Percentiles rank a stretch among this genome's conserved stretches.
Evolutionary conservation across 2,329 filamentous ascomycete species (phyloP).

Genomic region (Colletotrichum tamarilloi): DNA sequence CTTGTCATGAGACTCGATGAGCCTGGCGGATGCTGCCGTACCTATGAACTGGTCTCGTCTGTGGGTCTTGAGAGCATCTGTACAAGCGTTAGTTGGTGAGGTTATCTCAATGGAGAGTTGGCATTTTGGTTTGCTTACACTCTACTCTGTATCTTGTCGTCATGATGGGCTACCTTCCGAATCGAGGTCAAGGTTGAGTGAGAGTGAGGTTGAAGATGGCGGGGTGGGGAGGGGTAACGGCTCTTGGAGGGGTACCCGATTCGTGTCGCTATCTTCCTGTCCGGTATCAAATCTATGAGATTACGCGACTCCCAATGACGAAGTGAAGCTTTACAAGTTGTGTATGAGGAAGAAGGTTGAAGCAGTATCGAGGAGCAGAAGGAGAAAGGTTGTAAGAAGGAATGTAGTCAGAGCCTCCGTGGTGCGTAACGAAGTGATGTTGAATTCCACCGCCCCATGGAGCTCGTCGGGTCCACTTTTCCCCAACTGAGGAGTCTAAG

Average conservation of each 20-base stretch:
- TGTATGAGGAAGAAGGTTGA: neutral
- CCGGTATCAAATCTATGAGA: neutral
- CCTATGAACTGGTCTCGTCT: conserved; percentile 89
- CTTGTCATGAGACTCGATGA: neutral
- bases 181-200: neutral
- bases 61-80: conserved; percentile 81
- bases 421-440: conserved; percentile 21
- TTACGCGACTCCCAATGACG: neutral
- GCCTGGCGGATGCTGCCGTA: conserved; percentile 47
- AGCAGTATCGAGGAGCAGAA: neutral
- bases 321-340: neutral
- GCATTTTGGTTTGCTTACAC: conserved; percentile 65
- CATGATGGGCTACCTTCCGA: conserved; percentile 53
- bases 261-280: neutral
- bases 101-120: neutral
- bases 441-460: conserved; percentile 27
- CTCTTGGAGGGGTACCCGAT: neutral
- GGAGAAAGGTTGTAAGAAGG: neutral
- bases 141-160: conserved; percentile 77
- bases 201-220: neutral
- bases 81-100: conserved; percentile 31
- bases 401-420: conserved; percentile 2
- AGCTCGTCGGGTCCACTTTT: neutral
- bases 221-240: neutral
- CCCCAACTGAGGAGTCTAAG: neutral